Base-by-base conservation (phyloP, 306 rosid genomes). In the Geum urbanum region DNA sequence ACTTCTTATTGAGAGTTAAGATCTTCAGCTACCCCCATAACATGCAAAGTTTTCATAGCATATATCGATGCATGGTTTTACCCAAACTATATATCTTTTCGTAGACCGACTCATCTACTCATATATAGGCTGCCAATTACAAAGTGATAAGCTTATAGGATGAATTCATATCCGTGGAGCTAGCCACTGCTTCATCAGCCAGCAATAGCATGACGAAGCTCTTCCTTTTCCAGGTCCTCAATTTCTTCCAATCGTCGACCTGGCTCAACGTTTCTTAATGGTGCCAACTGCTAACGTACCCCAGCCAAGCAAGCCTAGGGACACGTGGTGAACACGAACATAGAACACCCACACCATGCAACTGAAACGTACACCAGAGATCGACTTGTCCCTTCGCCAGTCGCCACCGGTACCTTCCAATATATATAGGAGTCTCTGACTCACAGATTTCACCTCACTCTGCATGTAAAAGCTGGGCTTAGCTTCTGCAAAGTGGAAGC, bases 401-500 rank as follows among this genome's bases (percentile, higher is more conserved):
- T 59, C 4, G 12, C 20, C 64, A 59, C 45, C 32, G 32, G 32
- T 27, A 2, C 32, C 64, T 35, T 59, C 64, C 63, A 57, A 24
- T 27, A 2, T 27, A 27, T 27, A 27, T 27, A 27, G 41, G 63
- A 57, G 63, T 57, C 62, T 56, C 63, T 57, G 63, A 11, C 63
- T 57, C 63, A 13, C 63, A 57, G 9, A 24, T 57, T 56, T 7
- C 41, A 14, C 63, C 9, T 40, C 8, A 32, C 9, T 27, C 63
- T 57, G 63, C 63, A 57, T 24, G 63, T 57, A 57, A 57, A 57
- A 27, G 63, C 63, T 13, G 63, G 41, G 41, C 18, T 57, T 27
- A 57, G 41, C 41, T 57, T 27, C 41, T 57, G 40, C 63, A 57
- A 57, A 57, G 63, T 57, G 63, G 63, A 24, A 27, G 63, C 63